Percentiles rank a stretch among this genome's conserved stretches.
Conservation (phyloP, 805 yeast species). For the Ogataea ganodermae region DNA sequence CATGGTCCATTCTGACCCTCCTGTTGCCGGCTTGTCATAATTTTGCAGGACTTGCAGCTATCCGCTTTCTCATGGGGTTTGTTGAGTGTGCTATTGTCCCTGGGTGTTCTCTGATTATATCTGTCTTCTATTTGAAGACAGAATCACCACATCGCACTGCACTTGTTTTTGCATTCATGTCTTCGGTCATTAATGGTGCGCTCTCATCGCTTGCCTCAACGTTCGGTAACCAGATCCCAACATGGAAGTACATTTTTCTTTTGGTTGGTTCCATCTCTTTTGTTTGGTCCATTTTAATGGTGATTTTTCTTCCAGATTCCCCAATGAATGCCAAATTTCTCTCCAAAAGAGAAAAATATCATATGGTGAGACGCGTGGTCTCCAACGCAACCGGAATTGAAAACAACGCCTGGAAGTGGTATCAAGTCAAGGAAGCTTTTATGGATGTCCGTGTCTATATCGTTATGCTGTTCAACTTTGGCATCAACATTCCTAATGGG, state of each 20-base stretch:
- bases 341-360: slow-evolving; percentile 47
- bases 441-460: slow-evolving; percentile 41
- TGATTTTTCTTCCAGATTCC: slow-evolving; percentile 50
- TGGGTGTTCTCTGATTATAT: slow-evolving; percentile 50
- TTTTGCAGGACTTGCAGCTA: slow-evolving; percentile 44
- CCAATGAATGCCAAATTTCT: slow-evolving; percentile 51
- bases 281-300: slow-evolving; percentile 33
- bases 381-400: slow-evolving; percentile 42
- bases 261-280: slow-evolving; percentile 56
- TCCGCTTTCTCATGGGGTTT: slow-evolving; percentile 51
- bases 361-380: slow-evolving; percentile 44
- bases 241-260: slow-evolving; percentile 56
- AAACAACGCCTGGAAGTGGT: slow-evolving; percentile 43
- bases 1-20: slow-evolving; percentile 47
- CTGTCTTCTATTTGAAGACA: slow-evolving; percentile 53
- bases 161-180: slow-evolving; percentile 46
- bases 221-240: slow-evolving; percentile 28
- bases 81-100: slow-evolving; percentile 57
- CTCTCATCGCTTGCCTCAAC: slow-evolving; percentile 35
- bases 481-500: slow-evolving; percentile 40
- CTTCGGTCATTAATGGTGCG: slow-evolving; percentile 34
- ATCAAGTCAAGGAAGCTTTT: slow-evolving; percentile 47
- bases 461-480: slow-evolving; percentile 41
- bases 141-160: slow-evolving; percentile 46
- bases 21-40: slow-evolving; percentile 44